Percentiles rank a stretch among this genome's conserved stretches.
phyloP scores from a whole-genome alignment of 371 early-diverging fungal genomes.

The Capillidium rhysosporum region DNA sequence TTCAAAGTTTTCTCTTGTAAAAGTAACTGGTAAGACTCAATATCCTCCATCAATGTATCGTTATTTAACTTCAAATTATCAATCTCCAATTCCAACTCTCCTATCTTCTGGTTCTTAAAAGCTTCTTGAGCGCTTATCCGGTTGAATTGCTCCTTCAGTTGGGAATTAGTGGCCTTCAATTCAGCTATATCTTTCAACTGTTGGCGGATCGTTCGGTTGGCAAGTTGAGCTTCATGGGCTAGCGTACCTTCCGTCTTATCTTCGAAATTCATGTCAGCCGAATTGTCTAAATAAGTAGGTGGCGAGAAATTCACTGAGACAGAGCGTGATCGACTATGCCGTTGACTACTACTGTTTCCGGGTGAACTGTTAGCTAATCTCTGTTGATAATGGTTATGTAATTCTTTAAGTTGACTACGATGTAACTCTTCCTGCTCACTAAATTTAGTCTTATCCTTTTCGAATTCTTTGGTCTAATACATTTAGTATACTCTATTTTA shows the following conservation, averaged over 20 bases:
- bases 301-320: constrained; percentile 3
- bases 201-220: constrained; percentile 2
- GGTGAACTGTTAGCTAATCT: not conserved
- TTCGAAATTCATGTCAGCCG: not conserved
- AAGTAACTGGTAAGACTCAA: constrained; percentile 63
- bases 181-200: constrained; percentile 5
- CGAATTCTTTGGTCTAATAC: not conserved
- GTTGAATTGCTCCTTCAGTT: not conserved
- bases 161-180: not conserved
- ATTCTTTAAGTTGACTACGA: not conserved
- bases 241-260: not conserved
- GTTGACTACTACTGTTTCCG: not conserved
- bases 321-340: not conserved
- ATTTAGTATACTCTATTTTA: not conserved
- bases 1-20: constrained; percentile 60
- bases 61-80: constrained; percentile 43
- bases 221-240: constrained; percentile 1
- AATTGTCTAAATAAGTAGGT: not conserved
- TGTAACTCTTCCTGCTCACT: not conserved
- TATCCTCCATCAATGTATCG: constrained; percentile 54
- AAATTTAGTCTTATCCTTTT: not conserved
- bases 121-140: not conserved
- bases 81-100: constrained; percentile 28
- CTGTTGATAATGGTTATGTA: not conserved
- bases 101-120: not conserved